Percentiles rank a stretch among this genome's conserved stretches.
Evolutionary conservation across 345 rosid species (phyloP).

Genomic region (Litchi chinensis): DNA sequence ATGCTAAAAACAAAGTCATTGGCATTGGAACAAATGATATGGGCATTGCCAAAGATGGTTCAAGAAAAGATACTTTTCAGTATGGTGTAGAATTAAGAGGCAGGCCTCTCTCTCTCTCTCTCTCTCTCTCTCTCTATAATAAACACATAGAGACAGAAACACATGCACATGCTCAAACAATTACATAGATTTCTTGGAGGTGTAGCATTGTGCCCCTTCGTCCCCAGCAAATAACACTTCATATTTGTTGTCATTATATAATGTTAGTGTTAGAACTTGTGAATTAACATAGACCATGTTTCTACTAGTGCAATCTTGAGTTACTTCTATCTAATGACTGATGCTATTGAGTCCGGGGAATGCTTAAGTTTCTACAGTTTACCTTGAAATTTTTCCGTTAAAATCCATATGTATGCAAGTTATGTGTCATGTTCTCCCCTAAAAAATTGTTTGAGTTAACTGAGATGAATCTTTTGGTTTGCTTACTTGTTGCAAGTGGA

Average conservation of each 20-base stretch:
- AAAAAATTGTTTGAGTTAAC: too few relatives aligned
- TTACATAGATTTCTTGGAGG: background rate
- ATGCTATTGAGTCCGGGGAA: slow-evolving; percentile 3
- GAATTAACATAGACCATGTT: background rate
- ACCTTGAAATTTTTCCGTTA: too few relatives aligned
- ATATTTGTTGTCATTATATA: background rate
- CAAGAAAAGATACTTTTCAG: slow-evolving; percentile 85
- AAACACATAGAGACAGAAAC: background rate
- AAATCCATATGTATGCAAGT: background rate
- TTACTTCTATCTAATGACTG: background rate
- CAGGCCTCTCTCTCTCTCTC: slow-evolving; percentile 33
- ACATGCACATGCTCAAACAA: background rate
- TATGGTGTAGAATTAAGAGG: slow-evolving; percentile 85
- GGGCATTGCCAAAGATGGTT: slow-evolving; percentile 94
- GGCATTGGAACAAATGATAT: slow-evolving; percentile 95
- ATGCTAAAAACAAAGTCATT: slow-evolving; percentile 60
- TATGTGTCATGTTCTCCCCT: too few relatives aligned
- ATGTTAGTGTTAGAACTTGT: background rate
- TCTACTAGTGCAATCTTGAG: background rate
- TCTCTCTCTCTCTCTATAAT: slow-evolving; percentile 15
- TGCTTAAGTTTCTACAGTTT: background rate
- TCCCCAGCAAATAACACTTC: background rate
- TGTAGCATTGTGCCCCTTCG: background rate
- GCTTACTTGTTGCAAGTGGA: too few relatives aligned
- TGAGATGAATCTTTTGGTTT: too few relatives aligned